Evolutionary conservation across 495 filamentous ascomycete species (phyloP).

Genomic region (Aspergillus hancockii): DNA sequence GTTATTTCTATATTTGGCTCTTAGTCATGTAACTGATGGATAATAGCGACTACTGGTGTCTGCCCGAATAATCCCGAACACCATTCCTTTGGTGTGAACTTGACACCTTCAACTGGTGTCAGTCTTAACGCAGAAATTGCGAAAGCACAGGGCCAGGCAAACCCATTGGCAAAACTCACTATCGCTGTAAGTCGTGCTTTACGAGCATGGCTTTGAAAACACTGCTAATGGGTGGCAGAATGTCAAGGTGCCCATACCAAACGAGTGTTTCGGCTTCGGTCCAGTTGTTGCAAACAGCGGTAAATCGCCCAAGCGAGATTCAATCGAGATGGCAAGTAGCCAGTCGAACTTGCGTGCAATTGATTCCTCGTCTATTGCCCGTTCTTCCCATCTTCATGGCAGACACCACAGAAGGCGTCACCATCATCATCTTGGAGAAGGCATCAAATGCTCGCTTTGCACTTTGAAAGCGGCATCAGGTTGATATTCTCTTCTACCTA

Average conservation of each 20-base stretch:
- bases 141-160: constrained; percentile 9
- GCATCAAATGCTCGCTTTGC: not conserved
- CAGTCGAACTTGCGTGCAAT: not conserved
- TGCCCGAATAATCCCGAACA: constrained; percentile 14
- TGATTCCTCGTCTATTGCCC: not conserved
- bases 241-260: not conserved
- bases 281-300: not conserved
- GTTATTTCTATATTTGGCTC: not conserved
- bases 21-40: constrained; percentile 8
- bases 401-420: not conserved
- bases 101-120: constrained; percentile 21
- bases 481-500: too few species aligned
- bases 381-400: not conserved
- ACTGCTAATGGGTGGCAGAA: not conserved
- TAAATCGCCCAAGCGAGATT: not conserved
- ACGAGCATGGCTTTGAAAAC: not conserved
- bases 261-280: not conserved
- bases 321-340: not conserved
- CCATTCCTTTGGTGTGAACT: constrained; percentile 18
- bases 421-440: not conserved
- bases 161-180: constrained; percentile 13
- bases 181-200: constrained; percentile 21
- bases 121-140: constrained; percentile 18
- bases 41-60: constrained; percentile 18
- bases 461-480: too few species aligned